Evolutionary conservation across 2,329 filamentous ascomycete species (phyloP).

Genomic region (Triangularia verruculosa): DNA sequence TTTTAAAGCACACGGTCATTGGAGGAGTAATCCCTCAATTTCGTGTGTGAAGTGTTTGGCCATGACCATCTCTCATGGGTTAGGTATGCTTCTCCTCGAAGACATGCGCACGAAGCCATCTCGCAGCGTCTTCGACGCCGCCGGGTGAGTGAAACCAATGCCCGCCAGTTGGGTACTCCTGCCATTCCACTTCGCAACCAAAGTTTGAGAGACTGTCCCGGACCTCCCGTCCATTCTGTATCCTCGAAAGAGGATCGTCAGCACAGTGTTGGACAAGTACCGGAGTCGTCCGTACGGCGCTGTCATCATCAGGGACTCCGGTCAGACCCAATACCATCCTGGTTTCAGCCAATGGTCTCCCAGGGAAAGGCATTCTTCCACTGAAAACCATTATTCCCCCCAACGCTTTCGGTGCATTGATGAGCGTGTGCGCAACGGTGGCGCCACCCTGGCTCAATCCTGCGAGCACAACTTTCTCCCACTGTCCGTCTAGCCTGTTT

Average conservation of each 20-base stretch:
- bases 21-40: no score
- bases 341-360: conserved; percentile 32
- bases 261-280: conserved; percentile 44
- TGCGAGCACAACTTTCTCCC: conserved; percentile 40
- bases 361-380: conserved; percentile 37
- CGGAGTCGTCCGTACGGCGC: conserved; percentile 39
- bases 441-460: conserved; percentile 48
- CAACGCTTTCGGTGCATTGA: conserved; percentile 28
- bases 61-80: no score
- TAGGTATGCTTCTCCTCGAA: not conserved
- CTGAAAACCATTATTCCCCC: conserved; percentile 39
- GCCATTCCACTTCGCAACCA: conserved; percentile 37
- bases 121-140: not conserved
- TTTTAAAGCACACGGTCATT: no score
- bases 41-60: no score
- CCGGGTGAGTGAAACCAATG: conserved; percentile 6
- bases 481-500: conserved; percentile 33
- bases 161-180: conserved; percentile 32
- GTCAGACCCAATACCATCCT: conserved; percentile 34
- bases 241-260: conserved; percentile 41
- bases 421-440: conserved; percentile 28
- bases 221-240: conserved; percentile 34
- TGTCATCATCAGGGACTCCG: conserved; percentile 24
- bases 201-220: conserved; percentile 25
- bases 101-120: not conserved